phyloP scores from a whole-genome alignment of 768 basidiomycete species.

The Leccinum pellstonianum region DNA sequence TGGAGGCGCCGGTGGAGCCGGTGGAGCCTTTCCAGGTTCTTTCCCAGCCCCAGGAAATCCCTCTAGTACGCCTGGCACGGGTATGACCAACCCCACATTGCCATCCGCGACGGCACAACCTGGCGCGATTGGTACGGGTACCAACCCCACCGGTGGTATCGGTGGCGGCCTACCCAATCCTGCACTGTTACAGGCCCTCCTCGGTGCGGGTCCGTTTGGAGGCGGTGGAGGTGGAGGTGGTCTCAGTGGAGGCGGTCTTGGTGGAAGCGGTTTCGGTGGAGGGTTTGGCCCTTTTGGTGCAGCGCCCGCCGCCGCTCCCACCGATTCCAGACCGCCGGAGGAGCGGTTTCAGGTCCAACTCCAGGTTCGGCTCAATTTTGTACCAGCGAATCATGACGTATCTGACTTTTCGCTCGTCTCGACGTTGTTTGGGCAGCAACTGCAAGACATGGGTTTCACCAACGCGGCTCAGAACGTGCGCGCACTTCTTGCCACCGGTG shows the following conservation, averaged over 20 bases:
- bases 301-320: conserved; percentile 39
- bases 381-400: too few species aligned
- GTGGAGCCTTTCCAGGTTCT: conserved; percentile 24
- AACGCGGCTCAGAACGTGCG: conserved; percentile 89
- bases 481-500: conserved; percentile 87
- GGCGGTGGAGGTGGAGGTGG: conserved; percentile 20
- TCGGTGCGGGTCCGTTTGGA: neutral
- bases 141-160: conserved; percentile 7
- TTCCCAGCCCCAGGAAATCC: conserved; percentile 68
- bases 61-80: conserved; percentile 17
- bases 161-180: conserved; percentile 37
- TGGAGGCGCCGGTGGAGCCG: conserved; percentile 41
- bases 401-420: neutral
- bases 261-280: conserved; percentile 11
- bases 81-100: conserved; percentile 26
- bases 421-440: conserved; percentile 53
- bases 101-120: conserved; percentile 21
- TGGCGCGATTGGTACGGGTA: conserved; percentile 24
- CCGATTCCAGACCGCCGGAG: conserved; percentile 77
- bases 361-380: conserved; percentile 44
- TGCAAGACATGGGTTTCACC: conserved; percentile 93
- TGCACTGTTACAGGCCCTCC: conserved; percentile 37
- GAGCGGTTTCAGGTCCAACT: conserved; percentile 90
- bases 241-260: too few species aligned
- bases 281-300: conserved; percentile 26